These are phyloP conservation scores for Dysphania ambrosioides DNA, from an alignment of 148 eudicot genomes.

Conservation along the genomic window DNA sequence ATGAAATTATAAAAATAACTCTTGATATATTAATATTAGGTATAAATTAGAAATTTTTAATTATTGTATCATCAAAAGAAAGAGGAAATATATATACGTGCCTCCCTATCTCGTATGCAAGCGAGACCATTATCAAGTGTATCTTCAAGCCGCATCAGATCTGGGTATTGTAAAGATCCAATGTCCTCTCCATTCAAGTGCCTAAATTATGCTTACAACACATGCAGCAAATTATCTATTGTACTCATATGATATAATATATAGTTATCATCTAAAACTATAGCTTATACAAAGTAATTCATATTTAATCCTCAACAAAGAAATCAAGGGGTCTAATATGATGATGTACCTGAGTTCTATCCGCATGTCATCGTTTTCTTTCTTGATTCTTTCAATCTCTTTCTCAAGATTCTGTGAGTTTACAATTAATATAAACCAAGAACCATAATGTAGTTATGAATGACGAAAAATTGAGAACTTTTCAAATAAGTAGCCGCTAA, in stretches of 20 bases:
- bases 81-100: slow-evolving; percentile 19
- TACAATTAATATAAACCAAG: background rate
- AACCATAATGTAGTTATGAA: background rate
- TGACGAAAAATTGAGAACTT: too few species aligned
- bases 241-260: too few species aligned
- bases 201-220: slow-evolving; percentile 26
- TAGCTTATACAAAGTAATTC: too few species aligned
- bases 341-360: slow-evolving; percentile 58
- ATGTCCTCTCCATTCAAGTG: slow-evolving; percentile 82
- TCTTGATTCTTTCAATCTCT: slow-evolving; percentile 70
- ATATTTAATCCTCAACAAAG: too few species aligned
- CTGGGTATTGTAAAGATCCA: slow-evolving; percentile 47
- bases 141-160: slow-evolving; percentile 58
- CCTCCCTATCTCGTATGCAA: slow-evolving; percentile 47
- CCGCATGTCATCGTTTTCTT: slow-evolving; percentile 72
- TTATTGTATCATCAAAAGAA: too few species aligned
- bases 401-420: slow-evolving; percentile 49
- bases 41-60: too few species aligned
- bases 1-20: too few species aligned
- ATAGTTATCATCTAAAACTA: too few species aligned
- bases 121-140: slow-evolving; percentile 54
- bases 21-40: too few species aligned
- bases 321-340: background rate
- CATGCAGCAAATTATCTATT: too few species aligned
- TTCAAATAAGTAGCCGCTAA: too few species aligned